Percentiles rank a stretch among this genome's conserved stretches.
phyloP scores from a whole-genome alignment of 169 alveolate genomes.

The Plasmodium yoelii region DNA sequence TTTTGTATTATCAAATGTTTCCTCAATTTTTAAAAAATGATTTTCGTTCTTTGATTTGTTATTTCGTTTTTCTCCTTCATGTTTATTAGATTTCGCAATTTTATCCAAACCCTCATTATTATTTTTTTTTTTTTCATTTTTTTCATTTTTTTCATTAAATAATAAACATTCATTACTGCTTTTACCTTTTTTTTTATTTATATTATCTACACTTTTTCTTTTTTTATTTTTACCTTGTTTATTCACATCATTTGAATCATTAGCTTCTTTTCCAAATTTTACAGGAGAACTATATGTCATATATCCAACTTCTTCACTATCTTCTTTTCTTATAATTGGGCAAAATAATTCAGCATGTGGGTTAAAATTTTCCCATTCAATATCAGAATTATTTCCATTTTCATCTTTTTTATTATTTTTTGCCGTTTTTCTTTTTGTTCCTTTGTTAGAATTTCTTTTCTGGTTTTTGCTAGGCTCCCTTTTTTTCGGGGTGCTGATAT shows the following conservation, averaged over 20 bases:
- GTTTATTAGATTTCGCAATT: background rate
- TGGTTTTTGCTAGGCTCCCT: slow-evolving; percentile 1
- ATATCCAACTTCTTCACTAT: background rate
- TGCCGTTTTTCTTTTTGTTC: background rate
- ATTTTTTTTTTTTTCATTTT: background rate
- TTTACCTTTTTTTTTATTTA: slow-evolving; percentile 10
- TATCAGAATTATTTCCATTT: slow-evolving; percentile 33
- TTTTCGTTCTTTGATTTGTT: background rate
- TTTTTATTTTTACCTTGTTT: background rate
- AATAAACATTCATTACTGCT: slow-evolving; percentile 4
- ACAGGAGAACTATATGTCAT: background rate
- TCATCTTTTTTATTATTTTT: slow-evolving; percentile 7
- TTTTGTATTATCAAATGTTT: background rate
- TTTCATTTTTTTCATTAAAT: slow-evolving; percentile 7
- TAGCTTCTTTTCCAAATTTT: background rate
- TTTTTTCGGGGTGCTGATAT: background rate
- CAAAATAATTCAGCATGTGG: slow-evolving; percentile 31
- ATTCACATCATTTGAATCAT: background rate
- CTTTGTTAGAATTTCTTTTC: slow-evolving; percentile 16
- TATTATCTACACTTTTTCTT: slow-evolving; percentile 1
- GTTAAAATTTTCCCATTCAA: slow-evolving; percentile 62
- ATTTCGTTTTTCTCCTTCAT: background rate
- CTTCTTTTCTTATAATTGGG: slow-evolving; percentile 8
- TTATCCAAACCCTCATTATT: background rate
- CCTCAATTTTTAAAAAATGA: background rate